These are phyloP conservation scores for Mucor mucedo DNA, from an alignment of 371 early-diverging fungal genomes.

Conservation along the genomic window DNA sequence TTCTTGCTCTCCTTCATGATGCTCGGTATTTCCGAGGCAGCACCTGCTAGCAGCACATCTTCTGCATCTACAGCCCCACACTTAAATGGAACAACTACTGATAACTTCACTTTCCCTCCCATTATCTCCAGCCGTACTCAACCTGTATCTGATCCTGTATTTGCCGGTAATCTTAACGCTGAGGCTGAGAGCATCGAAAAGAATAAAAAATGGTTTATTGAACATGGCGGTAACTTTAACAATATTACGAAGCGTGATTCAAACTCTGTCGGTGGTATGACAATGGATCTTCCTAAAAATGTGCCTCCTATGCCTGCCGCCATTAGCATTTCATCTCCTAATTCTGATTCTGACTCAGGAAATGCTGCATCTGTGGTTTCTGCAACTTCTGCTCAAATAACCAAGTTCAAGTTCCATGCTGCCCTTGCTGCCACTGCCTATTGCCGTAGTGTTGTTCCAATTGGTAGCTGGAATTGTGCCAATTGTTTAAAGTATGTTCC, in stretches of 20 bases:
- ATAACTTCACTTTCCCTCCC: constrained; percentile 10
- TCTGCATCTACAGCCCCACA: neutral
- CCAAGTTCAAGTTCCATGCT: constrained; percentile 22
- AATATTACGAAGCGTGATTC: neutral
- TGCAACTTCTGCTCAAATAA: constrained; percentile 18
- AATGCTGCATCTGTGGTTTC: constrained; percentile 11
- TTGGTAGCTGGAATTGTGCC: constrained; percentile 23
- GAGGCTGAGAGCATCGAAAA: constrained; percentile 7
- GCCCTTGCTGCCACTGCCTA: constrained; percentile 32
- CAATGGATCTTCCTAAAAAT: constrained; percentile 16
- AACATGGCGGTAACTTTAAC: constrained; percentile 9
- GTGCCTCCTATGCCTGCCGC: constrained; percentile 12
- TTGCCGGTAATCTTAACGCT: constrained; percentile 2
- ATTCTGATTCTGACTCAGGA: no score
- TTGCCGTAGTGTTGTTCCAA: constrained; percentile 27
- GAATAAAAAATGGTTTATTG: constrained; percentile 12
- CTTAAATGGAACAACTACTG: neutral
- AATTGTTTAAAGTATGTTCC: constrained; percentile 29
- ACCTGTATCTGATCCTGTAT: neutral
- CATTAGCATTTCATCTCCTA: no score
- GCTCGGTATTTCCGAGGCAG: constrained; percentile 9
- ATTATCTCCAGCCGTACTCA: constrained; percentile 12
- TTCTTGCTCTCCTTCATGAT: constrained; percentile 11
- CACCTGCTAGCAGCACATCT: constrained; percentile 8
- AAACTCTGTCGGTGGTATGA: constrained; percentile 10